Percentiles rank a stretch among this genome's conserved stretches.
Evolutionary conservation across 2,329 filamentous ascomycete species (phyloP).

Genomic region (Phialophora macrospora): DNA sequence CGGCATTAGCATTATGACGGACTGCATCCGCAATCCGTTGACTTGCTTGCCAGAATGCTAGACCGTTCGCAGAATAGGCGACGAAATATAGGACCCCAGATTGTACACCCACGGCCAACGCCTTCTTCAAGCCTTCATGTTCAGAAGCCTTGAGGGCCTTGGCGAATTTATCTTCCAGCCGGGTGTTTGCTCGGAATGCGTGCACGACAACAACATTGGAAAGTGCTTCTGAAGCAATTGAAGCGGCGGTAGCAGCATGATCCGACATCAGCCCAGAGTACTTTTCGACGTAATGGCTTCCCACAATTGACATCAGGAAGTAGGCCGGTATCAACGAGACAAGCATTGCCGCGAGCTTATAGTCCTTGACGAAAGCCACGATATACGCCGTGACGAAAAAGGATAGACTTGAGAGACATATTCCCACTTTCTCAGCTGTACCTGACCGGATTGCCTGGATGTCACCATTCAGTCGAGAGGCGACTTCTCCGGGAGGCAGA

Average conservation of each 20-base stretch:
- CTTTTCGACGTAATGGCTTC: slow-evolving; percentile 52
- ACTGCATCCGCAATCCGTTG: slow-evolving; percentile 54
- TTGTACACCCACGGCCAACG: slow-evolving; percentile 42
- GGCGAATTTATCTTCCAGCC: slow-evolving; percentile 42
- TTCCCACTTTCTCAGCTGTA: slow-evolving; percentile 57
- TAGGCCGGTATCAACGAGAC: slow-evolving; percentile 54
- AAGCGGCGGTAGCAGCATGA: slow-evolving; percentile 60
- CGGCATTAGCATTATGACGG: slow-evolving; percentile 33
- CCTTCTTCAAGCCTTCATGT: slow-evolving; percentile 41
- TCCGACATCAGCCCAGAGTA: slow-evolving; percentile 55
- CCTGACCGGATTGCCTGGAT: slow-evolving; percentile 54
- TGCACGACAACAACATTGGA: slow-evolving; percentile 56
- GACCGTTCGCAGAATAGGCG: slow-evolving; percentile 44
- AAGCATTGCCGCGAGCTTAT: slow-evolving; percentile 52
- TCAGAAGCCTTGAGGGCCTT: slow-evolving; percentile 40
- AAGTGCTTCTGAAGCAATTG: slow-evolving; percentile 62
- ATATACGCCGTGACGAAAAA: slow-evolving; percentile 57
- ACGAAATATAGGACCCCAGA: slow-evolving; percentile 43
- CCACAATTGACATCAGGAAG: slow-evolving; percentile 52
- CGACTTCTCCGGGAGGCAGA: slow-evolving; percentile 54
- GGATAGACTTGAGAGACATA: slow-evolving; percentile 51
- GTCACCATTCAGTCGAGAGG: slow-evolving; percentile 54
- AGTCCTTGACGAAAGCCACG: slow-evolving; percentile 56
- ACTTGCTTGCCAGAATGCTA: slow-evolving; percentile 51
- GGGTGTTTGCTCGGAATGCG: slow-evolving; percentile 62